Percentiles rank a stretch among this genome's conserved stretches.
phyloP scores from a whole-genome alignment of 352 stramenopile genomes.

The Aphanomyces astaci region DNA sequence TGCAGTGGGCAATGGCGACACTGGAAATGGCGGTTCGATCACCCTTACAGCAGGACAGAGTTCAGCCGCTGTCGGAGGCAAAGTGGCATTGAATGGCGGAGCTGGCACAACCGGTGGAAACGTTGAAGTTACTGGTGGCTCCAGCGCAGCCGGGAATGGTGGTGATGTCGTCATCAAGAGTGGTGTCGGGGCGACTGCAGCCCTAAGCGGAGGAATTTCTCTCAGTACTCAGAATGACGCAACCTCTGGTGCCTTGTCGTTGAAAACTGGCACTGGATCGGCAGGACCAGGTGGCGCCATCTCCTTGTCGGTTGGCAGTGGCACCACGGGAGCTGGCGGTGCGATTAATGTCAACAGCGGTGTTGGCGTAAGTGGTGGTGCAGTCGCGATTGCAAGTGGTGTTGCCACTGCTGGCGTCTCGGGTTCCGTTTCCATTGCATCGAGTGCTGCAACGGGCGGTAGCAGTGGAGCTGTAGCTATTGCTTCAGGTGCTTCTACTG shows the following conservation, averaged over 20 bases:
- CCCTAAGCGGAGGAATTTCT: not conserved
- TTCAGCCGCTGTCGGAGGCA: slow-evolving; percentile 27
- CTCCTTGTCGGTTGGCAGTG: not conserved
- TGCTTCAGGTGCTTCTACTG: not conserved
- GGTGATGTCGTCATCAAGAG: not conserved
- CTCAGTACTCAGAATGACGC: not conserved
- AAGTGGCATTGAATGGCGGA: slow-evolving; percentile 25
- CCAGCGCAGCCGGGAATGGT: slow-evolving; percentile 13
- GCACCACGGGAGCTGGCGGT: not conserved
- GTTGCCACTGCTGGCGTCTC: not conserved
- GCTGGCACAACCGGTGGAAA: slow-evolving; percentile 31
- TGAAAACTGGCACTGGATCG: not conserved
- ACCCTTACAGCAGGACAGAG: slow-evolving; percentile 28
- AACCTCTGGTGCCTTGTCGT: slow-evolving; percentile 14
- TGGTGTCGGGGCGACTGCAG: not conserved
- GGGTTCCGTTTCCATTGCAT: not conserved
- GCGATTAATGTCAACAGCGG: not conserved
- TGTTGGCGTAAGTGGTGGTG: not conserved
- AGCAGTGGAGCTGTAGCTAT: slow-evolving; percentile 1
- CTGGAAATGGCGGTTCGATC: slow-evolving; percentile 17
- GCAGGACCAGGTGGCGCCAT: slow-evolving; percentile 12
- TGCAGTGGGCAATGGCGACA: not conserved
- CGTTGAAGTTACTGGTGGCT: slow-evolving; percentile 33
- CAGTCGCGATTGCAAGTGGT: slow-evolving; percentile 15
- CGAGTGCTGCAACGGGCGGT: not conserved